Conservation (phyloP, 2,329 filamentous ascomycete species). For the Pestalotiopsis sp. region DNA sequence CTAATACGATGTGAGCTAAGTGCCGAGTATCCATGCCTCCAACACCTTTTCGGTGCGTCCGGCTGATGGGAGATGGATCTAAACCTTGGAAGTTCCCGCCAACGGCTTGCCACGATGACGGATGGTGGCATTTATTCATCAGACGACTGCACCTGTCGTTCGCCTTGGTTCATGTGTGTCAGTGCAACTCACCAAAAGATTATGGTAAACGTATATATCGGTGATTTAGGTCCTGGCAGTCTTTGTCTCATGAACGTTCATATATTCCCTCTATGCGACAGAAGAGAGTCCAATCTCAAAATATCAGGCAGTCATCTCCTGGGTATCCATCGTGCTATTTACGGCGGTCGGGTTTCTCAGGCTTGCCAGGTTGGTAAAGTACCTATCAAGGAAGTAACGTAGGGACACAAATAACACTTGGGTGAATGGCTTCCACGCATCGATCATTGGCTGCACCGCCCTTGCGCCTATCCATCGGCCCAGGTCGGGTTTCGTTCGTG, state of each 20-base stretch:
- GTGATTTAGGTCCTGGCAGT: neutral
- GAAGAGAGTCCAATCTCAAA: neutral
- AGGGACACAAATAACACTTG: too few relatives aligned
- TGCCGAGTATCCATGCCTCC: neutral
- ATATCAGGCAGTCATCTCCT: neutral
- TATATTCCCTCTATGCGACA: neutral
- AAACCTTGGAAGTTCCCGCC: neutral
- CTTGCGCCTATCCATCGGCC: neutral
- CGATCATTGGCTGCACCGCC: too few relatives aligned
- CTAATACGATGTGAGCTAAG: neutral
- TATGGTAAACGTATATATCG: neutral
- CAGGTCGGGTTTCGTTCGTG: neutral
- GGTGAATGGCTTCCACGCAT: too few relatives aligned
- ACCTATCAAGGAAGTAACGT: neutral
- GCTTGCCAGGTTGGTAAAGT: neutral
- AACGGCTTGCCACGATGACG: neutral
- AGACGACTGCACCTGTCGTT: neutral
- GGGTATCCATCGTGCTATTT: neutral
- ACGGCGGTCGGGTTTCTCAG: neutral
- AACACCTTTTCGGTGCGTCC: neutral
- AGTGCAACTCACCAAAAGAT: neutral
- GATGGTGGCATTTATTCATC: neutral
- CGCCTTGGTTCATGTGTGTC: neutral
- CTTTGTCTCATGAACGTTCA: neutral
- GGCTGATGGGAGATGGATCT: neutral